Evolutionary conservation across 164 flowering plant genomes (phyloP), one percentile per base, ranked within the genome.

Genomic region (Aristolochia fimbriata): DNA sequence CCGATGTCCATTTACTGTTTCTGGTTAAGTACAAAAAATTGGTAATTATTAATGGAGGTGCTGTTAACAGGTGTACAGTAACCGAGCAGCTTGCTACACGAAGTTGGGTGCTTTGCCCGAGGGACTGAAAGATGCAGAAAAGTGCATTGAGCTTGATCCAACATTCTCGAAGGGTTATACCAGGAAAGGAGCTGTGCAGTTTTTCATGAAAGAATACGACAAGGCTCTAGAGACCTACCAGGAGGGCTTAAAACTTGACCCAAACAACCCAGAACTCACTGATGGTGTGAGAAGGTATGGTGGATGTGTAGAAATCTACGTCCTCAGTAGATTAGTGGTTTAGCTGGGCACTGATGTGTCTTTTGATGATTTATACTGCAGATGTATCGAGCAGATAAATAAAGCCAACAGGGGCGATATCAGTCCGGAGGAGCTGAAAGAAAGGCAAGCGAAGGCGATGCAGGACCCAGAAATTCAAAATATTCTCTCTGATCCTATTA

Each of bases 391-490:
- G 54, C 99, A 94, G 68, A 79, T 94, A n/a, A 88, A 91, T 73
- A 91, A 82, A 75, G 78, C 93, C 14, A 88, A 78, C 72, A 86
- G 96, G 53, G 99, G 99, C 6, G 99, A 94, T 24, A 55, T 94
- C 22, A 86, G 69, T 53, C 85, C 99, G 0, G 99, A 94, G 33
- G 99, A 94, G 15, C 59, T 94, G 73, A 86, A 91, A 64, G 99
- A 94, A 80, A 83, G 95, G 85, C 97, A 93, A 95, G 97, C 87
- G 0, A 91, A 88, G 79, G 99, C 68, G 56, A 91, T 94, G 97
- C 97, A 94, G 62, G 99, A 94, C 51, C 99, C 99, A 3, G 97
- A 94, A 65, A 75, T 94, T 46, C 96, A 91, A 69, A 94, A 82
- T 69, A 94, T 94, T 57, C 83, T 94, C 4, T 76, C 86, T 23